Percentiles rank a stretch among this genome's conserved stretches.
Conservation (phyloP, 495 filamentous ascomycete genomes). For the Talaromyces wortmannii region DNA sequence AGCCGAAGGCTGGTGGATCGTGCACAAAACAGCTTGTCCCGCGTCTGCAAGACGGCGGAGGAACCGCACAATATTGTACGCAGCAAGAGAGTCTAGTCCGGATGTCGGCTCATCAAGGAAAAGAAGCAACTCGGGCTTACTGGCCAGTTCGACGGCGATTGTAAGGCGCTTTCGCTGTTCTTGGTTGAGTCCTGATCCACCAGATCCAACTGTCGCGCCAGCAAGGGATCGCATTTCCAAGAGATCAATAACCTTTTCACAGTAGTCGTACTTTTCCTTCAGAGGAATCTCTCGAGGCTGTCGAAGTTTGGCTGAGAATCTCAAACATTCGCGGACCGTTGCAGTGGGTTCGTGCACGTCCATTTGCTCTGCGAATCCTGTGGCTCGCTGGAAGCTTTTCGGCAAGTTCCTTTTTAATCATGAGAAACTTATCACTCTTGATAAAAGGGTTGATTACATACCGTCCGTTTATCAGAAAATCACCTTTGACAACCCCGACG, state of each 20-base stretch:
- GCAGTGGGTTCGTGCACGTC: conserved; percentile 57
- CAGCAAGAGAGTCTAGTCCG: conserved; percentile 59
- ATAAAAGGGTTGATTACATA: conserved; percentile 8
- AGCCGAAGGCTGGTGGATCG: conserved; percentile 76
- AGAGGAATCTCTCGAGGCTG: conserved; percentile 49
- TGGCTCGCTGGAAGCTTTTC: conserved; percentile 40
- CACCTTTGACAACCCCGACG: conserved; percentile 44
- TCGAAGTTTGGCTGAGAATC: conserved; percentile 53
- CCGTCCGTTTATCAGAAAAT: conserved; percentile 49
- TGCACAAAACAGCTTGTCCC: conserved; percentile 68
- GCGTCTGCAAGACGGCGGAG: conserved; percentile 58
- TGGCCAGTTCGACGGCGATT: conserved; percentile 64
- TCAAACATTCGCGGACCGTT: conserved; percentile 55
- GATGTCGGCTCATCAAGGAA: conserved; percentile 78
- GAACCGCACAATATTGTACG: conserved; percentile 60
- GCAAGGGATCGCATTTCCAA: conserved; percentile 54
- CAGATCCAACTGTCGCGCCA: conserved; percentile 46
- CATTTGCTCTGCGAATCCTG: conserved; percentile 57
- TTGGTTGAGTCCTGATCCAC: conserved; percentile 47
- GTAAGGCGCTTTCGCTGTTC: conserved; percentile 60
- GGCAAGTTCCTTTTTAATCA: conserved; percentile 24
- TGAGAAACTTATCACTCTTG: neutral
- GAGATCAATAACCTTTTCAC: conserved; percentile 51
- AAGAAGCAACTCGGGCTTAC: conserved; percentile 58
- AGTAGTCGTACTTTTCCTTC: conserved; percentile 58